Base-by-base conservation (phyloP, 176 grass and related monocot genomes). In the Leersia perrieri region DNA sequence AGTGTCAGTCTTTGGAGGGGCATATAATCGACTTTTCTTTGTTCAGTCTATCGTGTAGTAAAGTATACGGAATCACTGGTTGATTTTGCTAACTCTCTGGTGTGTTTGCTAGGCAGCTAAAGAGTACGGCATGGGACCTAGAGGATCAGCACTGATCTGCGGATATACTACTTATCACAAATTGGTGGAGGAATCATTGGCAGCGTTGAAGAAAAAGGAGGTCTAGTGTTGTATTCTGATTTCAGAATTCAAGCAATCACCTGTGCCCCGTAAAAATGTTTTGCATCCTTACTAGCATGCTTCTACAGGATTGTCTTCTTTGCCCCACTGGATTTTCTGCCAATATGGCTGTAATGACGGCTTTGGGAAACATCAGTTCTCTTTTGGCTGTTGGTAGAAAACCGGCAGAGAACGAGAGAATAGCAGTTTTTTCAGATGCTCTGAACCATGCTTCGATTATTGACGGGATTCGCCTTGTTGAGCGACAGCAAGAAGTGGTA, bases 391-490 rank as follows among this genome's bases (percentile, higher is more conserved):
- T 30, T 74, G 67, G 80, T 49, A 77, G 67, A 35, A 94, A 84
- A 79, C 88, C 89, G 36, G 68, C 67, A 49, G 31, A 61, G 13
- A 36, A 75, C 34, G 86, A 91, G 63, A 89, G 74, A 57, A 82
- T 95, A 26, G 96, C 92, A 0, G 88, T 98, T 26, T 98, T 98
- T 68, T 98, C 92, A 79, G 96, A 98, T 85, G 84, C 87, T 13
- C 78, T 98, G 49, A 95, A 98, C 67, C 92, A 95, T 91, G 96
- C 92, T 73, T 98, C 96, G 3, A 95, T 98, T 41, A 98, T 98
- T 9, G 96, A 98, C 79, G 96, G 92, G 30, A 89, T 95, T 68
- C 88, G 82, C 39, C 77, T 98, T 55, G 82, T 86, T 64, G 88
- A 95, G 87, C 72, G 82, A 29, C 88, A 88, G 39, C 87, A 78